Conservation (phyloP, 331 rosid species). For the Pyracantha coccinea region DNA sequence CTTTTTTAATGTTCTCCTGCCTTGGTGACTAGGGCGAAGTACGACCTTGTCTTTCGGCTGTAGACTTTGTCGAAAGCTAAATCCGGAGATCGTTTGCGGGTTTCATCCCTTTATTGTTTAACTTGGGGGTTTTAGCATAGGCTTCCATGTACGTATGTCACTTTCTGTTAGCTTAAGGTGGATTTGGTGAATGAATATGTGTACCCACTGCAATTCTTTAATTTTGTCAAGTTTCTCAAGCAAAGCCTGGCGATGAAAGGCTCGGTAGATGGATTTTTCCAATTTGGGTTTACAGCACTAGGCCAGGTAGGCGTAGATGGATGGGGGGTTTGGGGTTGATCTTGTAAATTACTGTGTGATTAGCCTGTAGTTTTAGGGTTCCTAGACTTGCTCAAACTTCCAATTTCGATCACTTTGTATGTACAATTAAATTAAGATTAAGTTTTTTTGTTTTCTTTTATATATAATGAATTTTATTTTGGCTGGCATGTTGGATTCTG, state of each 20-base stretch:
- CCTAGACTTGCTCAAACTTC: background rate
- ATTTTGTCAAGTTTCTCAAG: background rate
- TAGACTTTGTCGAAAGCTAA: constrained; percentile 11
- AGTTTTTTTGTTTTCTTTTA: background rate
- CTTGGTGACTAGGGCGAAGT: constrained; percentile 10
- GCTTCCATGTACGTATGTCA: background rate
- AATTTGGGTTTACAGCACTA: background rate
- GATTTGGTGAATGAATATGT: constrained; percentile 8
- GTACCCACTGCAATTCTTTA: background rate
- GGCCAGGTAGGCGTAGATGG: background rate
- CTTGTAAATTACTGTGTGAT: constrained; percentile 9
- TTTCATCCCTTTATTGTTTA: constrained; percentile 3
- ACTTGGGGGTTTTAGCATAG: constrained; percentile 12
- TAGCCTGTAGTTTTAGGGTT: constrained; percentile 5
- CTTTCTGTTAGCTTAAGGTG: background rate
- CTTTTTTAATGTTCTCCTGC: constrained; percentile 18
- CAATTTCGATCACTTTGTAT: background rate
- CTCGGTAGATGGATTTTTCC: background rate
- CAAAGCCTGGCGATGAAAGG: background rate
- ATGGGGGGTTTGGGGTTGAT: background rate
- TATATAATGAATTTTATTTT: background rate
- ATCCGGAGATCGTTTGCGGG: background rate
- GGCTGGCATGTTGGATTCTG: background rate
- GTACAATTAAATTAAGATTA: background rate
- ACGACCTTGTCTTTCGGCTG: background rate